Evolutionary conservation across 345 rosid genomes (phyloP), one percentile per base, ranked within the genome.

Genomic region (Gynandropsis gynandra): DNA sequence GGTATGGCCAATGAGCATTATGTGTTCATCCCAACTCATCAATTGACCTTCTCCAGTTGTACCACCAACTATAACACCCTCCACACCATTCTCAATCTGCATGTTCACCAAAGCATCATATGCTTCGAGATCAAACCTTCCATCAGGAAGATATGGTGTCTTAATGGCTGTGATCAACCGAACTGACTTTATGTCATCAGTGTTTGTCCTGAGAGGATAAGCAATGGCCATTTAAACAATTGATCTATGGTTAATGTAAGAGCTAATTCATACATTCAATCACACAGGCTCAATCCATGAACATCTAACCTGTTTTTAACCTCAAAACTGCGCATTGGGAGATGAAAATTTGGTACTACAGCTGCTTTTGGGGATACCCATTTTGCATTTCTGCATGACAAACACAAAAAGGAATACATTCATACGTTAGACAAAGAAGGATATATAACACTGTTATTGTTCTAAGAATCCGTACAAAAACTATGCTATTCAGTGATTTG

Each of bases 21-120:
- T 78, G 66, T 90, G 96, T 44, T 90, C 96, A 16, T 90, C 96
- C 98, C 96, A 87, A 66, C 92, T 83, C 95, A 87, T 90, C 41
- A 87, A 52, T 16, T 87, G 96, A 10, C 98, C 98, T 69, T 90
- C 98, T 24, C 95, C 98, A 0, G 98, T 87, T 44, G 92, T 83
- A 43, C 96, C 98, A 7, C 95, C 95, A 36, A 90, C 92, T 11
- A 90, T 79, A 49, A 87, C 76, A 66, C 85, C 95, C 76, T 80
- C 89, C 6, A 66, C 89, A 2, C 92, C 89, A 56, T 72, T 58
- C 41, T 39, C 64, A 6, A 84, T 80, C 72, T 87, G 98, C 63
- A 67, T 72, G 63, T 84, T 72, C 52, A 90, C 76, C 69, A 87
- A 69, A 27, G 60, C 79, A 52, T 84, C 84, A 19, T 82, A 87